phyloP scores from a whole-genome alignment of 495 filamentous ascomycete species.

The Hypomontagnella submonticulosa region DNA sequence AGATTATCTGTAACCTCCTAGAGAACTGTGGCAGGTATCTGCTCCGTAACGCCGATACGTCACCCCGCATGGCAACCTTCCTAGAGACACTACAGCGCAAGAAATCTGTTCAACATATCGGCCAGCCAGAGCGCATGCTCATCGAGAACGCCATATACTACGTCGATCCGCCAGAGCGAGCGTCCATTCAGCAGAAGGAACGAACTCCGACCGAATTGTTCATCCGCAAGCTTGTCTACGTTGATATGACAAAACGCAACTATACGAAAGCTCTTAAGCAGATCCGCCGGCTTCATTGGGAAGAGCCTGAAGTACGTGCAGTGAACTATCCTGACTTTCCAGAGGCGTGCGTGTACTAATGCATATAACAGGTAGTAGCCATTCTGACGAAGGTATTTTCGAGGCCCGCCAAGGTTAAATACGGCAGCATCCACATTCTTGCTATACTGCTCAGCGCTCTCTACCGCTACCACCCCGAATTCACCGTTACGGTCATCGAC shows the following conservation, averaged over 20 bases:
- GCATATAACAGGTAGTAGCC: constrained; percentile 69
- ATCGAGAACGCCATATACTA: constrained; percentile 99
- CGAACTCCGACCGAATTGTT: constrained; percentile 92
- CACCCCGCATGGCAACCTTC: constrained; percentile 91
- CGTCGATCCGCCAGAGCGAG: constrained; percentile 92
- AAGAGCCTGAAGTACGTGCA: constrained; percentile 78
- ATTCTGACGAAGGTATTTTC: constrained; percentile 92
- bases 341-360: constrained; percentile 1
- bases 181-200: constrained; percentile 96
- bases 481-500: constrained; percentile 88
- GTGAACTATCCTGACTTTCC: not conserved
- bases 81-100: constrained; percentile 95
- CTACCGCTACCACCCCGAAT: constrained; percentile 91
- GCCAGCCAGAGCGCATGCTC: constrained; percentile 95
- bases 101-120: constrained; percentile 93
- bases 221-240: constrained; percentile 88
- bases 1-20: constrained; percentile 96
- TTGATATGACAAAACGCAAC: constrained; percentile 93
- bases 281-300: constrained; percentile 96
- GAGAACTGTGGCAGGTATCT: constrained; percentile 98
- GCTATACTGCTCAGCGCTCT: constrained; percentile 90
- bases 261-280: constrained; percentile 93
- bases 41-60: constrained; percentile 91
- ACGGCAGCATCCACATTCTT: constrained; percentile 94
- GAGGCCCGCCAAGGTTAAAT: constrained; percentile 96